A percentile compares a stretch with the other conserved stretches of the same genome.
phyloP scores from a whole-genome alignment of 805 yeast species.

The Ogataea saltuana region DNA sequence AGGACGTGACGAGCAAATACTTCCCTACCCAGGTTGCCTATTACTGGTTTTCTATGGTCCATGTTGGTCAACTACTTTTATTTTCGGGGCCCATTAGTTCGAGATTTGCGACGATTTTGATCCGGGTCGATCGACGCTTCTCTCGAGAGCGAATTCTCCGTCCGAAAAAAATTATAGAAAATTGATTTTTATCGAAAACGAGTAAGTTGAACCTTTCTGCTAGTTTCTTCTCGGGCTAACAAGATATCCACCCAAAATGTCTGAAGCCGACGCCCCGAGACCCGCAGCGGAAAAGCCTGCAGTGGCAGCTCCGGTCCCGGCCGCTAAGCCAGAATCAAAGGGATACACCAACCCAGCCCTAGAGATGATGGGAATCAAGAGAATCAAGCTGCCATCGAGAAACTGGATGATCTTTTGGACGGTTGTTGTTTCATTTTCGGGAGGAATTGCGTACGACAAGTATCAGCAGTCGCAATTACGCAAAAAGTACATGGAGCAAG shows the following conservation, averaged over 20 bases:
- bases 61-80: background rate
- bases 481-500: constrained; percentile 61
- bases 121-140: constrained; percentile 2
- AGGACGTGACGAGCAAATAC: too few relatives aligned
- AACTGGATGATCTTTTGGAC: constrained; percentile 93
- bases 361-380: constrained; percentile 79
- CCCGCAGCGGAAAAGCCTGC: constrained; percentile 1
- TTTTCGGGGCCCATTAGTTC: background rate
- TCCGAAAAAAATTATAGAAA: too few relatives aligned
- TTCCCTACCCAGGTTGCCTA: too few relatives aligned
- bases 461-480: constrained; percentile 68
- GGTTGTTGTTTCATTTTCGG: constrained; percentile 61
- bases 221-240: background rate
- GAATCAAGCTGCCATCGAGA: constrained; percentile 77
- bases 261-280: too few relatives aligned
- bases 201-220: background rate
- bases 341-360: constrained; percentile 76
- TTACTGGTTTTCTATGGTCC: too few relatives aligned
- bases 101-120: background rate
- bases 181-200: too few relatives aligned
- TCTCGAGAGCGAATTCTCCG: background rate
- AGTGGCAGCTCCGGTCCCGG: background rate
- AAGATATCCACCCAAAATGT: background rate
- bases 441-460: constrained; percentile 81
- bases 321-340: constrained; percentile 16